Percentiles rank a stretch among this genome's conserved stretches.
Evolutionary conservation across 1,284 basidiomycete species (phyloP).

Genomic region (Rhodofomes roseus): DNA sequence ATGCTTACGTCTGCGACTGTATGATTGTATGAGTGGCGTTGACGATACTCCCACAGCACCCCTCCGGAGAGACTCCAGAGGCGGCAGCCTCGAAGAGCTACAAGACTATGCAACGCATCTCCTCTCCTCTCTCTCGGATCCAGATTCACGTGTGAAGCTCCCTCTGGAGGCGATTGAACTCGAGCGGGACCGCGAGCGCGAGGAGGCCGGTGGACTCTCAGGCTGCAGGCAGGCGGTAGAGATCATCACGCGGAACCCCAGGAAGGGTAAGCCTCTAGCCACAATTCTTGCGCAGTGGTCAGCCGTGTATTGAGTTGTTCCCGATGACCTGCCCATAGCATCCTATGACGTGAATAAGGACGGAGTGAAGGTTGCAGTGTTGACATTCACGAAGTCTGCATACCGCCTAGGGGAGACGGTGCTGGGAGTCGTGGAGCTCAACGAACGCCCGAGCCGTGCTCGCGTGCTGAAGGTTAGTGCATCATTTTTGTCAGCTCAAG

Average conservation of each 20-base stretch:
- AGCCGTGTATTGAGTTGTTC: constrained; percentile 4
- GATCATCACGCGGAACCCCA: constrained; percentile 82
- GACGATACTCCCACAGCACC: background rate
- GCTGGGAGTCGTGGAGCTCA: constrained; percentile 83
- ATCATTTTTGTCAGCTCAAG: background rate
- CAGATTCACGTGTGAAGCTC: constrained; percentile 28
- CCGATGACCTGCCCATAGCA: constrained; percentile 40
- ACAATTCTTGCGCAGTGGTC: background rate
- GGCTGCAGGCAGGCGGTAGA: constrained; percentile 90
- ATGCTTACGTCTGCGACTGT: background rate
- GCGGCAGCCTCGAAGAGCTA: constrained; percentile 28
- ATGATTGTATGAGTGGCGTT: background rate
- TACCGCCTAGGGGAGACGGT: constrained; percentile 90
- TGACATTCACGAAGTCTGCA: constrained; percentile 89
- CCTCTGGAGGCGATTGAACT: constrained; percentile 26
- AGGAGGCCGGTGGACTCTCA: constrained; percentile 46
- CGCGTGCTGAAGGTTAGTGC: constrained; percentile 69
- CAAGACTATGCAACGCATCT: constrained; percentile 38
- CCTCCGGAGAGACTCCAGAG: background rate
- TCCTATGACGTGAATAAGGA: constrained; percentile 94
- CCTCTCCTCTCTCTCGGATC: constrained; percentile 40
- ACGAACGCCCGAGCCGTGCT: constrained; percentile 54
- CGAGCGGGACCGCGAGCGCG: constrained; percentile 22
- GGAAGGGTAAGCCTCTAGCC: constrained; percentile 60
- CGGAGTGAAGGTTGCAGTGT: constrained; percentile 78